phyloP scores from a whole-genome alignment of 805 yeast species.

The Spathaspora boniae region DNA sequence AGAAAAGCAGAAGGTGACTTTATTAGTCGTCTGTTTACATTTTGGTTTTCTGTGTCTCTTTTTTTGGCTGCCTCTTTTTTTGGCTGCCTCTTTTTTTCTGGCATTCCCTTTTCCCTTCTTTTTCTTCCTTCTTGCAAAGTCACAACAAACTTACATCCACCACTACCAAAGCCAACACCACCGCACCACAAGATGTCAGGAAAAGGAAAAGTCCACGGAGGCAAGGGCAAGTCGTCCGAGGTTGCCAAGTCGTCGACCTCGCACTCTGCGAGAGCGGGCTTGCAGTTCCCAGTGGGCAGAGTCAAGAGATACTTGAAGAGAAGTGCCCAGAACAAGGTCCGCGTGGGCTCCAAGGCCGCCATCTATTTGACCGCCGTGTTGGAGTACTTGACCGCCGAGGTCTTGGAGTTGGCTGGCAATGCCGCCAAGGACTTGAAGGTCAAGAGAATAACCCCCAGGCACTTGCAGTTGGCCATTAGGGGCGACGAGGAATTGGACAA shows the following conservation, averaged over 20 bases:
- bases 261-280: constrained; percentile 91
- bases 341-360: constrained; percentile 87
- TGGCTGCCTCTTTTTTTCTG: constrained; percentile 2
- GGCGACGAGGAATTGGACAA: constrained; percentile 97
- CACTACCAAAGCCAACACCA: background rate
- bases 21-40: constrained; percentile 8
- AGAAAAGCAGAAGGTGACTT: too few relatives aligned
- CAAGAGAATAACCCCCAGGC: constrained; percentile 97
- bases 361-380: constrained; percentile 93
- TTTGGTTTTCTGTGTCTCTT: constrained; percentile 7
- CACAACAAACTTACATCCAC: constrained; percentile 8
- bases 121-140: constrained; percentile 7
- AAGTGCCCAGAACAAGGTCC: constrained; percentile 75
- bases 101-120: constrained; percentile 6
- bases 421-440: constrained; percentile 95
- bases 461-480: constrained; percentile 92
- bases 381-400: constrained; percentile 96
- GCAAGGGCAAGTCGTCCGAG: constrained; percentile 88
- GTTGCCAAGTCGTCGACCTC: constrained; percentile 72
- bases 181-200: constrained; percentile 55
- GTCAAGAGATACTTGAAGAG: constrained; percentile 92
- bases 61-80: background rate
- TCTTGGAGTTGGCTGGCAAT: constrained; percentile 95
- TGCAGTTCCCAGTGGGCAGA: constrained; percentile 98
- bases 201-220: constrained; percentile 90